These are phyloP conservation scores for Ophiostoma angusticollis DNA, from an alignment of 2,329 filamentous ascomycete genomes.

Conservation along the genomic window DNA sequence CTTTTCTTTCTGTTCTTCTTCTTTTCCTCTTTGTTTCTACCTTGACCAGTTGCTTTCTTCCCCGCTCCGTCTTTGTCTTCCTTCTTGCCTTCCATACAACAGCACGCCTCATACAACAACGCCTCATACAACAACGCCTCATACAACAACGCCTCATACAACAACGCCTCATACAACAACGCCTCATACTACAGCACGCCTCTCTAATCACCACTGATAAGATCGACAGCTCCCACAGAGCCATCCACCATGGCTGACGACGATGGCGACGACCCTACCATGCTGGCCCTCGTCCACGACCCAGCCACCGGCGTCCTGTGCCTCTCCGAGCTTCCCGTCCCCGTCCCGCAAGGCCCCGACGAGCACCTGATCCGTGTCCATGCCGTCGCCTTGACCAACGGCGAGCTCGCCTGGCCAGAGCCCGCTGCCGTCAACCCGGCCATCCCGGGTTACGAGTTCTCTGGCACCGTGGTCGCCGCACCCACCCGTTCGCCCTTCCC, in stretches of 20 bases:
- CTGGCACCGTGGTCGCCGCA: conserved; percentile 18
- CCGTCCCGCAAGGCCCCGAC: conserved; percentile 10
- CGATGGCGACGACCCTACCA: conserved; percentile 3
- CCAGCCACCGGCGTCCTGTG: conserved; percentile 3
- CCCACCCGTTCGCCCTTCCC: conserved; percentile 17
- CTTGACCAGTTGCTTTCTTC: no score
- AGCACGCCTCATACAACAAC: no score
- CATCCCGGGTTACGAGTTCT: conserved; percentile 20
- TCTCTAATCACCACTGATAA: no score
- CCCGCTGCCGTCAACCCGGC: conserved; percentile 5
- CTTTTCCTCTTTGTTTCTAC: no score
- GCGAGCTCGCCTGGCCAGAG: conserved; percentile 18
- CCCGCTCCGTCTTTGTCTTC: no score
- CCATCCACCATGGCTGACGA: conserved; percentile 2
- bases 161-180: background rate
- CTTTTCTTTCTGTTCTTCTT: no score
- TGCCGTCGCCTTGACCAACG: conserved; percentile 20
- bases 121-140: no score
- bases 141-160: no score
- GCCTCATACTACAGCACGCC: no score
- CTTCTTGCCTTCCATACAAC: no score
- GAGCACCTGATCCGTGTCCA: conserved; percentile 20
- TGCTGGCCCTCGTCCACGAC: conserved; percentile 9
- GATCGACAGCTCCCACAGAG: no score
- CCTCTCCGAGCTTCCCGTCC: conserved; percentile 9